These are phyloP conservation scores for Glarea lozoyensis DNA, from an alignment of 495 filamentous ascomycete species.

Conservation along the genomic window DNA sequence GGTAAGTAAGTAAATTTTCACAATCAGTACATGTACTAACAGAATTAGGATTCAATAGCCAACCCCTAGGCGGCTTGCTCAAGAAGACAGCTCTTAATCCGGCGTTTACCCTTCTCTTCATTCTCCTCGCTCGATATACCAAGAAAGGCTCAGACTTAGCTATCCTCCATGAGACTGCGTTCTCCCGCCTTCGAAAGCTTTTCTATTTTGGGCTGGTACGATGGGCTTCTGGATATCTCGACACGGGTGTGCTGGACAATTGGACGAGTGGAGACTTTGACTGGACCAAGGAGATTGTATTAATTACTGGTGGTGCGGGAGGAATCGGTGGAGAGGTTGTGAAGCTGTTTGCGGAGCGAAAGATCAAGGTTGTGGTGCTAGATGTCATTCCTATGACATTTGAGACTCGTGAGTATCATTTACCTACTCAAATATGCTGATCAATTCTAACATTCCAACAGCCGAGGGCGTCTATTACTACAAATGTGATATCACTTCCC, in stretches of 20 bases:
- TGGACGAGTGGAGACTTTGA: conserved; percentile 50
- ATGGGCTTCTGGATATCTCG: conserved; percentile 40
- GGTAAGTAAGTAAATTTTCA: conserved; percentile 7
- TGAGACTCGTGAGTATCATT: conserved; percentile 33
- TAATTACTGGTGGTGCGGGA: conserved; percentile 62
- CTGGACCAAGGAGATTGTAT: conserved; percentile 60
- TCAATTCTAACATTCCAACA: conserved; percentile 12
- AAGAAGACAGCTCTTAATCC: conserved; percentile 51
- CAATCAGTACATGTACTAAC: not conserved
- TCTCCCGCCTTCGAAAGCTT: conserved; percentile 36
- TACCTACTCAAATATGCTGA: not conserved
- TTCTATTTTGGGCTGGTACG: conserved; percentile 40
- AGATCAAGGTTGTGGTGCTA: conserved; percentile 57
- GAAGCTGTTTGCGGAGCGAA: conserved; percentile 44
- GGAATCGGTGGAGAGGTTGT: conserved; percentile 60
- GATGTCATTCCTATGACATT: conserved; percentile 56
- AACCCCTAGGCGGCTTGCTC: conserved; percentile 46
- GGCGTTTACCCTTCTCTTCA: conserved; percentile 46
- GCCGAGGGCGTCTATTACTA: conserved; percentile 48
- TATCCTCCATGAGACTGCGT: conserved; percentile 37
- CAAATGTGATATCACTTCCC: conserved; percentile 55
- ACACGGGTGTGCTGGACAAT: conserved; percentile 49
- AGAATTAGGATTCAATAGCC: conserved; percentile 48
- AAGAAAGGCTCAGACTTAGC: conserved; percentile 42
- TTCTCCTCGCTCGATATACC: conserved; percentile 51